Evolutionary conservation across 2,329 filamentous ascomycete genomes (phyloP).

Genomic region (Pezicula radicicola): DNA sequence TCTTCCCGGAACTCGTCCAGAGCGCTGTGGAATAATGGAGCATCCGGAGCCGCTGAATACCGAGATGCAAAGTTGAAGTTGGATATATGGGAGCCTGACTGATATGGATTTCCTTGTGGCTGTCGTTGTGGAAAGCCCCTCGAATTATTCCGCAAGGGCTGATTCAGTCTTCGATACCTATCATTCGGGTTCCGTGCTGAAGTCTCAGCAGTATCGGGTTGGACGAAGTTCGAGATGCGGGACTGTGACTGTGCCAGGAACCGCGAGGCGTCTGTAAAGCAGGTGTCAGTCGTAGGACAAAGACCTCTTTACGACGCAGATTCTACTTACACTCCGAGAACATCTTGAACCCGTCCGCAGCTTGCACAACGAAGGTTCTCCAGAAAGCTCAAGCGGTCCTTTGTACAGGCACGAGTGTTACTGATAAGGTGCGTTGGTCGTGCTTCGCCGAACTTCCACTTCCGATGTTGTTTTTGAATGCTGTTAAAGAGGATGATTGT

Average conservation of each 20-base stretch:
- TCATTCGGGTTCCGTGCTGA: conserved; percentile 31
- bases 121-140: conserved; percentile 22
- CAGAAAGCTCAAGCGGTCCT: no score
- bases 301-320: not conserved
- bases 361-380: not conserved
- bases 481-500: no score
- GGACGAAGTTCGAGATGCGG: conserved; percentile 71
- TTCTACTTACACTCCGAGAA: conserved; percentile 30
- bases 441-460: no score
- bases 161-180: conserved; percentile 23
- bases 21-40: conserved; percentile 91
- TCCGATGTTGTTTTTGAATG: no score
- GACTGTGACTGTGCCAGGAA: conserved; percentile 97
- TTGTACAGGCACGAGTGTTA: no score
- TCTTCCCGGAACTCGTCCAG: conserved; percentile 89
- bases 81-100: conserved; percentile 67
- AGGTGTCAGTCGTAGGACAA: conserved; percentile 4
- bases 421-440: no score
- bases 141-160: conserved; percentile 19
- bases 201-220: conserved; percentile 48
- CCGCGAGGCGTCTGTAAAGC: conserved; percentile 77
- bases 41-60: conserved; percentile 68
- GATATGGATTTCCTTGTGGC: conserved; percentile 71
- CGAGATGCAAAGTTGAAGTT: conserved; percentile 79
- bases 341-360: conserved; percentile 18